phyloP scores from a whole-genome alignment of 108 stramenopile species.

The Hondaea fermentalgiana region DNA sequence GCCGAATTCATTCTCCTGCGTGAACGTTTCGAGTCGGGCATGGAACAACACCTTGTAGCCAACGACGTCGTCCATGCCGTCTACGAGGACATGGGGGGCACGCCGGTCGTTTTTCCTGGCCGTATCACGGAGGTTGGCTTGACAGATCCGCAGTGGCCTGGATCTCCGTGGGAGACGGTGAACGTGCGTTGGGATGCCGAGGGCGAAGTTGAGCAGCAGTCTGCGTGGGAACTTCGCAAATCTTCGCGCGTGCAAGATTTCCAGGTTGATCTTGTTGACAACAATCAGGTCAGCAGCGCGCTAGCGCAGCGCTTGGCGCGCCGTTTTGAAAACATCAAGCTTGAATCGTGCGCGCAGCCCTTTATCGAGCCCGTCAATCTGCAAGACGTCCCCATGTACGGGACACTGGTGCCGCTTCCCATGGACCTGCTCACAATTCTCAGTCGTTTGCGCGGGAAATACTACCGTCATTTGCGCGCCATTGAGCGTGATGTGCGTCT shows the following conservation, averaged over 20 bases:
- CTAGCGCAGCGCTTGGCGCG: background rate
- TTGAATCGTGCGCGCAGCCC: background rate
- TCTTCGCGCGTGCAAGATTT: background rate
- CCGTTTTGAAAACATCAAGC: background rate
- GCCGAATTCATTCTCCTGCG: background rate
- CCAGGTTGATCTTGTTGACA: background rate
- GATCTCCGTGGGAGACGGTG: background rate
- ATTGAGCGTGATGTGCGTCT: background rate
- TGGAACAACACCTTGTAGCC: background rate
- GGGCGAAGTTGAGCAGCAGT: background rate
- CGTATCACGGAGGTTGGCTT: background rate
- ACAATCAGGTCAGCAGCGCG: background rate
- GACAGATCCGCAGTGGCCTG: background rate
- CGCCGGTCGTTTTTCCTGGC: background rate
- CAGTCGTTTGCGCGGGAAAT: background rate
- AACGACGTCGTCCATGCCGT: background rate
- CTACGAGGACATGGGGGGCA: background rate
- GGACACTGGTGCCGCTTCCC: background rate
- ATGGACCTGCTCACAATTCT: background rate
- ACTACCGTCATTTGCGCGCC: background rate
- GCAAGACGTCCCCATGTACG: background rate
- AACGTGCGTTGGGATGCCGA: background rate
- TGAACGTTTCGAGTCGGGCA: background rate
- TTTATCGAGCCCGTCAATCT: background rate
- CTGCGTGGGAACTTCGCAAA: background rate